These are phyloP conservation scores for Sclerotinia spermophila DNA, from an alignment of 2,329 filamentous ascomycete genomes.

Conservation along the genomic window DNA sequence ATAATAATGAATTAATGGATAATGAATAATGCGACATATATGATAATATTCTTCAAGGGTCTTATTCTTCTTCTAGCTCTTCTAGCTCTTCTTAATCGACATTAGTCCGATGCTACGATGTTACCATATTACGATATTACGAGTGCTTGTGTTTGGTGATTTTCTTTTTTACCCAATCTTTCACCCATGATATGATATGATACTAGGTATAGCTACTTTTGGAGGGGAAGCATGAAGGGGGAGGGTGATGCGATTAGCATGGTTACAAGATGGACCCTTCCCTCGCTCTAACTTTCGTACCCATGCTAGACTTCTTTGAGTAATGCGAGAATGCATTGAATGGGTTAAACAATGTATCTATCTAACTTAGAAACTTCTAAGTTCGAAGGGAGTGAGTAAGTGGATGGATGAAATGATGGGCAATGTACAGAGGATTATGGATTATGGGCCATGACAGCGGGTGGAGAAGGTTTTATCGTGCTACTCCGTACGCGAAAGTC, in stretches of 20 bases:
- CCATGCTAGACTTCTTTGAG: not conserved
- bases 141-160: not conserved
- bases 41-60: not conserved
- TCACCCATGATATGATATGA: constrained; percentile 7
- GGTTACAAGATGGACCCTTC: constrained; percentile 10
- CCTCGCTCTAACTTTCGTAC: not conserved
- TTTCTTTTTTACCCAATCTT: not conserved
- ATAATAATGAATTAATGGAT: not conserved
- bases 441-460: not conserved
- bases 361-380: not conserved
- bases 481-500: too few relatives aligned
- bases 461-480: constrained; percentile 7
- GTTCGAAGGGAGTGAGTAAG: not conserved
- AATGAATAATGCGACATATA: not conserved
- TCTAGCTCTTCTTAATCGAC: constrained; percentile 6
- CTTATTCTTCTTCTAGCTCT: not conserved
- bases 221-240: constrained; percentile 1
- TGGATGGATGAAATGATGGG: constrained; percentile 4
- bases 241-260: constrained; percentile 3
- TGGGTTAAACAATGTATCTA: not conserved
- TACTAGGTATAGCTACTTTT: not conserved
- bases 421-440: too few relatives aligned
- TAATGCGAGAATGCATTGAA: not conserved
- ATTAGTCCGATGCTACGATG: not conserved
- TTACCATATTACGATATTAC: not conserved